phyloP scores from a whole-genome alignment of 805 yeast genomes.

The Candida glaebosa region DNA sequence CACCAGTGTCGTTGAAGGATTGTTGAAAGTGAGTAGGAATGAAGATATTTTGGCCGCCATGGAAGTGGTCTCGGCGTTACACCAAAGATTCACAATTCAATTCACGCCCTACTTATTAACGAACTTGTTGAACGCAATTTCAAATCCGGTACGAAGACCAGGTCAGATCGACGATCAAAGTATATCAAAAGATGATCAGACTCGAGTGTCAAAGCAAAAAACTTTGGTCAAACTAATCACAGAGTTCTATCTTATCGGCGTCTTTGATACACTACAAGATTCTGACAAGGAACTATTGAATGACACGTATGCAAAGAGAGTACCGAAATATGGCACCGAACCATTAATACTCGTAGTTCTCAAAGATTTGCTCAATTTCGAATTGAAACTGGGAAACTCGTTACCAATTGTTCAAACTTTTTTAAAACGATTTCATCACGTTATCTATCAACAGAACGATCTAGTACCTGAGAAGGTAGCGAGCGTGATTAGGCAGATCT shows the following conservation, averaged over 20 bases:
- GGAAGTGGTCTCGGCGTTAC: slow-evolving; percentile 67
- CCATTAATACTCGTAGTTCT: slow-evolving; percentile 22
- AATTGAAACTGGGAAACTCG: slow-evolving; percentile 25
- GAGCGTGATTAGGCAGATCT: slow-evolving; percentile 28
- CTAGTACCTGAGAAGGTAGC: slow-evolving; percentile 24
- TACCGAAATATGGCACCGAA: slow-evolving; percentile 19
- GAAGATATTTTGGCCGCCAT: slow-evolving; percentile 63
- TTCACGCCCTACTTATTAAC: slow-evolving; percentile 52
- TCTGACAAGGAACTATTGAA: slow-evolving; percentile 42
- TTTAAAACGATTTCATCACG: slow-evolving; percentile 41
- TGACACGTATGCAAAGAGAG: slow-evolving; percentile 33
- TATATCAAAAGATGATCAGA: slow-evolving; percentile 42
- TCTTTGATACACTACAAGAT: slow-evolving; percentile 47
- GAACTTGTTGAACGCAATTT: slow-evolving; percentile 39
- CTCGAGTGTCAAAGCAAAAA: slow-evolving; percentile 41
- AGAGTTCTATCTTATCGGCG: slow-evolving; percentile 57
- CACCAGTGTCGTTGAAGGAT: slow-evolving; percentile 59
- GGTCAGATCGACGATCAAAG: slow-evolving; percentile 17
- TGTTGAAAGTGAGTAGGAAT: slow-evolving; percentile 46
- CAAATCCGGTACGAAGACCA: slow-evolving; percentile 21
- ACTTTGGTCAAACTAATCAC: slow-evolving; percentile 48
- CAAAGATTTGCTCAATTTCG: slow-evolving; percentile 27
- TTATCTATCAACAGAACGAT: slow-evolving; percentile 24
- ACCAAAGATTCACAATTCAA: slow-evolving; percentile 60
- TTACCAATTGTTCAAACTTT: slow-evolving; percentile 45